Conservation (phyloP, 805 yeast species). For the Wickerhamiella parazyma region DNA sequence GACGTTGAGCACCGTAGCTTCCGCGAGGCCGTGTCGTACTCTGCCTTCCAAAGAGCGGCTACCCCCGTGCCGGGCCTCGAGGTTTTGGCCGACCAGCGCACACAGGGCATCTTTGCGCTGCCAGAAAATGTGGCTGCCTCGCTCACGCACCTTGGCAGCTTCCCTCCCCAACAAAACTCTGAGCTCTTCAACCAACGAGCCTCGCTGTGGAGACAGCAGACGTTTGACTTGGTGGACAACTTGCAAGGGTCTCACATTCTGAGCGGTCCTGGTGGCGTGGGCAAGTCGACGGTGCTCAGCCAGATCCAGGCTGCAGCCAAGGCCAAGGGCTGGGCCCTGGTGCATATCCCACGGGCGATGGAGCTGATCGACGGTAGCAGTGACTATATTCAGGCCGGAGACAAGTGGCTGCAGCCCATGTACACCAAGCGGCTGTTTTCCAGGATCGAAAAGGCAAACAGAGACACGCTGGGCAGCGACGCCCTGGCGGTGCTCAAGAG, state of each 20-base stretch:
- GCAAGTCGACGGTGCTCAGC: conserved; percentile 60
- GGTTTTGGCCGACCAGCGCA: neutral
- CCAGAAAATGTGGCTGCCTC: conserved; percentile 15
- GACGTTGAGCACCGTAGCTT: conserved; percentile 18
- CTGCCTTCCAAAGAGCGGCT: conserved; percentile 13
- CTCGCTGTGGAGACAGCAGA: conserved; percentile 13
- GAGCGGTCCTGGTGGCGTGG: conserved; percentile 41
- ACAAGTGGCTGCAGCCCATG: conserved; percentile 65
- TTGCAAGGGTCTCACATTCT: conserved; percentile 10
- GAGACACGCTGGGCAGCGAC: conserved; percentile 24
- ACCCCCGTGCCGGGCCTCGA: conserved; percentile 11
- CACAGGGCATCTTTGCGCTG: conserved; percentile 12
- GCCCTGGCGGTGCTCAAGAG: conserved; percentile 10
- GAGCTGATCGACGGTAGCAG: conserved; percentile 55
- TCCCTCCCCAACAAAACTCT: conserved; percentile 16
- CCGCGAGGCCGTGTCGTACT: conserved; percentile 18
- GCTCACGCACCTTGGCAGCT: conserved; percentile 16
- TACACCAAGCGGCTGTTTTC: conserved; percentile 45
- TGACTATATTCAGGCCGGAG: conserved; percentile 45
- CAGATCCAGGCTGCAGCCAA: conserved; percentile 52
- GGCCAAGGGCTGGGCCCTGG: conserved; percentile 31
- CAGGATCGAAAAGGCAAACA: conserved; percentile 38
- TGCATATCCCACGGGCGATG: conserved; percentile 53
- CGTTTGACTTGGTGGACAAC: neutral
- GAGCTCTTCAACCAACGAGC: conserved; percentile 16